Percentiles rank a stretch among this genome's conserved stretches.
These are phyloP conservation scores for Tremella fuciformis DNA, from an alignment of 768 basidiomycete species.

Conservation along the genomic window DNA sequence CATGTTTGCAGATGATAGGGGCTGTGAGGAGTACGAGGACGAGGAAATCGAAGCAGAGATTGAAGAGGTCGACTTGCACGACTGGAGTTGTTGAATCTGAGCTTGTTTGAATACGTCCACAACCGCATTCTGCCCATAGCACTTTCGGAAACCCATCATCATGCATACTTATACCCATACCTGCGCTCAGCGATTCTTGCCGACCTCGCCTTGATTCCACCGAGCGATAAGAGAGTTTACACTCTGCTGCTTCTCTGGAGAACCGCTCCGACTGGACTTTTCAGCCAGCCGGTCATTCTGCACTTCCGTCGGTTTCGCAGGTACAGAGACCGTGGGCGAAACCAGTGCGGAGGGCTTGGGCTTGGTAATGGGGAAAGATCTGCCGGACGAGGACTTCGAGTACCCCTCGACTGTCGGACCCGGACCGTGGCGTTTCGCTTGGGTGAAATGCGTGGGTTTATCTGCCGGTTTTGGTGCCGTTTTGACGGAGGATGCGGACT, in stretches of 20 bases:
- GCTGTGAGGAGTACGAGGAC: constrained; percentile 31
- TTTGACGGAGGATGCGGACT: neutral
- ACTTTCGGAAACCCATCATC: too few relatives aligned
- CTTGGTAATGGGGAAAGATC: constrained; percentile 37
- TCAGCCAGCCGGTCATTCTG: constrained; percentile 3
- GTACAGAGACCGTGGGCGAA: neutral
- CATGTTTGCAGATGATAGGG: constrained; percentile 42
- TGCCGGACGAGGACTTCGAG: constrained; percentile 31
- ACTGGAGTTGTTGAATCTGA: constrained; percentile 32
- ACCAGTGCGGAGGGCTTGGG: constrained; percentile 12
- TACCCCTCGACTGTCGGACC: constrained; percentile 21
- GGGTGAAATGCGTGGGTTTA: constrained; percentile 8
- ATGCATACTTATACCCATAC: too few relatives aligned
- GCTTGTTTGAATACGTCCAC: neutral
- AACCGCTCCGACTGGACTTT: constrained; percentile 12
- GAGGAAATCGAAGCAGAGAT: constrained; percentile 24
- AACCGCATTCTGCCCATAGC: too few relatives aligned
- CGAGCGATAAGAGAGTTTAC: constrained; percentile 47
- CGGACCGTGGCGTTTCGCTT: constrained; percentile 17
- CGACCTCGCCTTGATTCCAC: constrained; percentile 46
- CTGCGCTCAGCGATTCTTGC: neutral
- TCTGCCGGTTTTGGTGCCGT: constrained; percentile 6
- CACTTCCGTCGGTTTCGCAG: neutral
- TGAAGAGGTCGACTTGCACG: constrained; percentile 34
- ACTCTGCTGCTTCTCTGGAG: constrained; percentile 42